Base-by-base conservation (phyloP, 495 filamentous ascomycete species). In the Penicillium egyptiacum region DNA sequence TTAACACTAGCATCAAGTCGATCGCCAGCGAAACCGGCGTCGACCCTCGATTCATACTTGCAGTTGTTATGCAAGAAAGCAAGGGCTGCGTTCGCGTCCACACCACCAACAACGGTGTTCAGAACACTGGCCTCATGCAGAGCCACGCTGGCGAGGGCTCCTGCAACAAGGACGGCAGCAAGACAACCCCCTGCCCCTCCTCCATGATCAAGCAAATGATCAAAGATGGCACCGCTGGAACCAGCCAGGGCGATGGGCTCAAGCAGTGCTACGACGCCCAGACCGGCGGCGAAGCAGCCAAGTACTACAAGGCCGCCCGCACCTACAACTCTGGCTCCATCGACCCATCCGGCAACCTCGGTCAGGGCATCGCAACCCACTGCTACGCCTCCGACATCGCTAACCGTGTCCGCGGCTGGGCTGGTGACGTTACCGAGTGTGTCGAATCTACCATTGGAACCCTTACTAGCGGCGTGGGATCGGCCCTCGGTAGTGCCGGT, bases 121-220 rank as follows among this genome's bases (percentile, higher is more conserved):
- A n/a, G 58, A 84, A 84, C 64, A 80, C 80, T 0, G 81, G 81
- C 43, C 67, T 84, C 6, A 83, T 84, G 81, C 81, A 84, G 63
- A 67, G 64, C 50, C 77, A 81, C 70, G 61, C 79, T 41, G 82
- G 82, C 45, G 53, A 55, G 2, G 75, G 64, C 4, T 72, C 71
- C 40, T 83, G 81, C 70, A 77, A 78, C 51, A 59, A 67, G 5
- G 65, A 67, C 39, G 70, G 53, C 59, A 53, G 2, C 5, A 65
- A 67, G 8, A 53, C 65, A 40, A 73, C 59, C 44, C 81, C 82
- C 6, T 84, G 82, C 68, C 75, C 80, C 0, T 17, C 57, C n/a
- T 28, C 33, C 5, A 60, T 63, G 40, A 83, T 84, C 55, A 59
- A 49, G 11, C 63, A 73, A 31, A 84, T 84, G 81, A 75, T 84